These are phyloP conservation scores for Arthrocladium fulminans DNA, from an alignment of 2,329 filamentous ascomycete genomes.

Conservation along the genomic window DNA sequence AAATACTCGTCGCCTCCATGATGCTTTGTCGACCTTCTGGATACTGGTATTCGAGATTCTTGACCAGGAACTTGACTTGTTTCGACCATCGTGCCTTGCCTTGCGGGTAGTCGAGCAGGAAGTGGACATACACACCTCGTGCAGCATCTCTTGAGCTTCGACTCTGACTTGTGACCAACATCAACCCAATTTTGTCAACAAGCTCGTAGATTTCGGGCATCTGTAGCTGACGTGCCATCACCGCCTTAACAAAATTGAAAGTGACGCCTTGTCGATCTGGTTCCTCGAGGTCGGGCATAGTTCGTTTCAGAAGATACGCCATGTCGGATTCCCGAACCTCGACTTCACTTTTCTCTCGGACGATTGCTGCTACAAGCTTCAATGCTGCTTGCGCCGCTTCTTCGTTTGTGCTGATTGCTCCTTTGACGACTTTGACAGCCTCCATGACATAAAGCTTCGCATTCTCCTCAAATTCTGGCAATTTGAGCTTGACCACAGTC, in stretches of 20 bases:
- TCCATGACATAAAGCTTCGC: slow-evolving; percentile 75
- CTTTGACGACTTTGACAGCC: slow-evolving; percentile 70
- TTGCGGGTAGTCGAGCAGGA: slow-evolving; percentile 89
- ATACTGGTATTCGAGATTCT: slow-evolving; percentile 84
- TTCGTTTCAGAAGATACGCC: slow-evolving; percentile 69
- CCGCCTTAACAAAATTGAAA: slow-evolving; percentile 85
- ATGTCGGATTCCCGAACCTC: slow-evolving; percentile 71
- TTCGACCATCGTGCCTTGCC: slow-evolving; percentile 81
- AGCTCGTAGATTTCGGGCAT: slow-evolving; percentile 85
- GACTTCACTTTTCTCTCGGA: slow-evolving; percentile 70
- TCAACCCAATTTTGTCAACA: slow-evolving; percentile 74
- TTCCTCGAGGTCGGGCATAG: slow-evolving; percentile 85
- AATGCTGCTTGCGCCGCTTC: slow-evolving; percentile 81
- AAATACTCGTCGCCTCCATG: slow-evolving; percentile 78
- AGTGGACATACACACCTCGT: slow-evolving; percentile 84
- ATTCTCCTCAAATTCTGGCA: slow-evolving; percentile 59
- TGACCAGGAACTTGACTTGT: slow-evolving; percentile 78
- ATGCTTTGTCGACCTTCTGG: slow-evolving; percentile 83
- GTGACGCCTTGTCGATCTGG: slow-evolving; percentile 85
- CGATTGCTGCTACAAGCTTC: slow-evolving; percentile 75
- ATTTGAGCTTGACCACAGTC: slow-evolving; percentile 73
- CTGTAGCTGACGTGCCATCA: slow-evolving; percentile 75
- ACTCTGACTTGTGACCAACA: slow-evolving; percentile 96
- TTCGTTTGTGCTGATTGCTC: slow-evolving; percentile 66
- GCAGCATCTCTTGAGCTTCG: slow-evolving; percentile 79